Evolutionary conservation across 1,139 yeast species (phyloP), one percentile per base, ranked within the genome.

Genomic region (Groenewaldozyma auringiensis): DNA sequence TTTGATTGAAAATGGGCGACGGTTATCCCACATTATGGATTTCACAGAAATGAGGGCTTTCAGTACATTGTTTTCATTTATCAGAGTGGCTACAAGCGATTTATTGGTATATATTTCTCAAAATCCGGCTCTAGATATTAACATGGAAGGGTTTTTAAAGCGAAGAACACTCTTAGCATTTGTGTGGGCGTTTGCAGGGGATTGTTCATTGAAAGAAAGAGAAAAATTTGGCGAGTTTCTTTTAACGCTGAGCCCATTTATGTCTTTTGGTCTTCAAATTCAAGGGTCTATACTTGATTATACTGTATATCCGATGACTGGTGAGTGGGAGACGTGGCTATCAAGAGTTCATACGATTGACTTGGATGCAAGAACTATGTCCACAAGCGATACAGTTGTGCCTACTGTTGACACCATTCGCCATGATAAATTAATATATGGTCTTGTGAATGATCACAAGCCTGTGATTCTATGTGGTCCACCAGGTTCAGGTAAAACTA

Each of bases 401-500:
- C 87, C 95, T 0, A 92, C 97, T 0, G 59, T 76, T 1, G 97
- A 88, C 53, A 89, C 96, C 0, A 61, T 74, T 1, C 71, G 81
- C 46, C 86, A 85, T 50, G 94, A 85, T 50, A 60, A 68, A 1
- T 58, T 85, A 20, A 71, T 89, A 1, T 75, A 73, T 51, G 69
- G 80, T 0, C 63, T 85, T 3, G 59, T 89, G 36, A 69, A 71
- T 35, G 78, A 78, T 40, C 83, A 76, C 48, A 67, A 68, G 41
- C 78, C 94, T 0, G 63, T 87, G 21, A 69, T 92, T 29, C 69
- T 92, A 31, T 88, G 96, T 66, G 98, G 98, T 3, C 97, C 97
- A 0, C 97, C 98, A 0, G 98, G 98, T 2, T 83, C 96, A 0
- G 98, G 98, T 51, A 92, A 92, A 60, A 89, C 97, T 0, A 89